Percentiles rank a stretch among this genome's conserved stretches.
Evolutionary conservation across 305 asterid genomes (phyloP).

Genomic region (Fraxinus floribunda): DNA sequence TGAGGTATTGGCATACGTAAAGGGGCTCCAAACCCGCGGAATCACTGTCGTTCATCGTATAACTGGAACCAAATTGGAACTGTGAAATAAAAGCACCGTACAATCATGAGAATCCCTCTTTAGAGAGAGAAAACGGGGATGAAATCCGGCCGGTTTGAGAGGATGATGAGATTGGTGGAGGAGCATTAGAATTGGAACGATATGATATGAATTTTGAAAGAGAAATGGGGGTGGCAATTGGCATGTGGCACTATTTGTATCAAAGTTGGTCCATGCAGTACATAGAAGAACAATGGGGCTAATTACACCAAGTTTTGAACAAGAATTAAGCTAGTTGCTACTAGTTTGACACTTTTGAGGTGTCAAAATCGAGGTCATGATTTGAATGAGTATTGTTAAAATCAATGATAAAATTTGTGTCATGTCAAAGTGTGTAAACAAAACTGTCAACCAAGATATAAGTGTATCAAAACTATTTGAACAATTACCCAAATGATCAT

Average conservation of each 20-base stretch:
- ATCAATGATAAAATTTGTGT: too few relatives aligned
- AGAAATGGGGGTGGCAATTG: not conserved
- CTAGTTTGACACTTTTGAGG: not conserved
- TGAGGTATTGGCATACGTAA: slow-evolving; percentile 37
- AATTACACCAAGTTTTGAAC: not conserved
- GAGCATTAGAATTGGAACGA: slow-evolving; percentile 25
- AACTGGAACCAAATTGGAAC: not conserved
- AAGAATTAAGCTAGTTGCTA: not conserved
- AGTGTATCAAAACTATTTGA: not conserved
- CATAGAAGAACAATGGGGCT: not conserved
- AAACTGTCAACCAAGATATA: not conserved
- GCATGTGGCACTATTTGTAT: not conserved
- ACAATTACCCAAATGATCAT: not conserved
- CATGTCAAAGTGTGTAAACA: not conserved
- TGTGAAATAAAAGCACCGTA: not conserved
- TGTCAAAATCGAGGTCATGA: not conserved
- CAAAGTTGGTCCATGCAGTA: not conserved
- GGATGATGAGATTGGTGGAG: slow-evolving; percentile 27
- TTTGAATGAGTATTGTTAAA: not conserved
- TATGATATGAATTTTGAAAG: slow-evolving; percentile 8
- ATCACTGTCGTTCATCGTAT: slow-evolving; percentile 27
- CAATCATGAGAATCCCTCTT: slow-evolving; percentile 11
- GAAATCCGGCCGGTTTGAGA: not conserved
- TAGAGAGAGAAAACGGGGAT: not conserved
- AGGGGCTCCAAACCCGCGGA: slow-evolving; percentile 25